A percentile compares a stretch with the other conserved stretches of the same genome.
Conservation (phyloP, 1,139 yeast genomes). For the Hyphopichia buzzinii region DNA sequence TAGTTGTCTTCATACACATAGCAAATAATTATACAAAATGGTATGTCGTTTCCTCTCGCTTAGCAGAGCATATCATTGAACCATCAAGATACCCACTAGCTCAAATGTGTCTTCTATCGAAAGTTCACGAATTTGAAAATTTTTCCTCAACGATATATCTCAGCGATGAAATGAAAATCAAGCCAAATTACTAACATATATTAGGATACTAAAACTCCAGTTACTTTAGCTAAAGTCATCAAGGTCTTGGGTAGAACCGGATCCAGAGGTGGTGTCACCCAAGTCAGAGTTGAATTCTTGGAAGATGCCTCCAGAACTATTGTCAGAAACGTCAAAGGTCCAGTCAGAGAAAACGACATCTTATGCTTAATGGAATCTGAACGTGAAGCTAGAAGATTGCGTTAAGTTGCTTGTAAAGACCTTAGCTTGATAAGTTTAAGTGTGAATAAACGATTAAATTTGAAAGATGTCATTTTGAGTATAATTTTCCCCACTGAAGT, state of each 20-base stretch:
- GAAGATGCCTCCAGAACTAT: slow-evolving; percentile 98
- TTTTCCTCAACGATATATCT: too few relatives aligned
- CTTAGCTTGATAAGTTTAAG: slow-evolving; percentile 1
- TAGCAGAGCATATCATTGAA: too few relatives aligned
- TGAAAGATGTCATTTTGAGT: not conserved
- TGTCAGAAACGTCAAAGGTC: slow-evolving; percentile 99
- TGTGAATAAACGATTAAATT: slow-evolving; percentile 1
- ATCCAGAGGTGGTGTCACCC: slow-evolving; percentile 99
- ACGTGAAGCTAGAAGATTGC: slow-evolving; percentile 92
- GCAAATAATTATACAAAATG: slow-evolving; percentile 18
- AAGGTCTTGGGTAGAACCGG: slow-evolving; percentile 99
- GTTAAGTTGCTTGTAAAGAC: slow-evolving; percentile 27
- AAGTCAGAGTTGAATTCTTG: slow-evolving; percentile 99
- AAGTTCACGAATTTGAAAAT: too few relatives aligned
- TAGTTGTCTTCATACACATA: slow-evolving; percentile 9
- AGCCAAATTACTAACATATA: slow-evolving; percentile 3
- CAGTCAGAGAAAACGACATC: slow-evolving; percentile 99
- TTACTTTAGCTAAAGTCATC: slow-evolving; percentile 98
- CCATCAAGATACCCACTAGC: too few relatives aligned
- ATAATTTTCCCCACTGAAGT: too few relatives aligned
- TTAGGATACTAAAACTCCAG: slow-evolving; percentile 87
- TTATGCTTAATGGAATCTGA: slow-evolving; percentile 99
- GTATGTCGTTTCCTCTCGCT: too few relatives aligned
- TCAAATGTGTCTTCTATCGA: too few relatives aligned
- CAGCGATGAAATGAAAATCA: too few relatives aligned